Percentiles rank a stretch among this genome's conserved stretches.
Conservation (phyloP, 129 eudicot species). For the Flaveria robusta region DNA sequence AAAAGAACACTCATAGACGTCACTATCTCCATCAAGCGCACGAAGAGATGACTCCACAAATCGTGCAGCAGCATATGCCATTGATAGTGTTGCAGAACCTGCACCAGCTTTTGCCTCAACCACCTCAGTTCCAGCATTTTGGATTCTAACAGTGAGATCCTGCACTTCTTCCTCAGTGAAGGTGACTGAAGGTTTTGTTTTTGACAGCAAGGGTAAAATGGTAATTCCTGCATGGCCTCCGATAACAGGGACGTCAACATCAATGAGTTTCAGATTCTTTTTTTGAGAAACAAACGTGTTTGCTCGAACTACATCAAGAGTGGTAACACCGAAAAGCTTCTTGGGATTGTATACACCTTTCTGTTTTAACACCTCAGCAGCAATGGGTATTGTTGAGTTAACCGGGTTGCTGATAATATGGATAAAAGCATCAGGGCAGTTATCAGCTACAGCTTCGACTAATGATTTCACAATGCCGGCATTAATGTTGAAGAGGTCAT, state of each 20-base stretch:
- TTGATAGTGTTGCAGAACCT: slow-evolving; percentile 86
- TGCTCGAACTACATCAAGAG: slow-evolving; percentile 86
- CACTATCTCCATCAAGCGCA: slow-evolving; percentile 85
- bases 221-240: slow-evolving; percentile 96
- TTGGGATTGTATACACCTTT: slow-evolving; percentile 77
- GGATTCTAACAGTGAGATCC: slow-evolving; percentile 79
- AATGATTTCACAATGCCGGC: slow-evolving; percentile 72
- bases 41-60: slow-evolving; percentile 85
- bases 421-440: slow-evolving; percentile 79
- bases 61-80: slow-evolving; percentile 93
- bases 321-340: slow-evolving; percentile 84
- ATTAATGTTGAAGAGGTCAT: slow-evolving; percentile 82
- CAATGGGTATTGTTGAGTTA: slow-evolving; percentile 83
- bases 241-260: slow-evolving; percentile 81
- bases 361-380: slow-evolving; percentile 77
- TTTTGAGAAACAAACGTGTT: slow-evolving; percentile 82
- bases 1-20: slow-evolving; percentile 77
- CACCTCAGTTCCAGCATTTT: slow-evolving; percentile 87
- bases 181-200: slow-evolving; percentile 66
- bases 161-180: slow-evolving; percentile 71
- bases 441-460: slow-evolving; percentile 76
- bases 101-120: slow-evolving; percentile 95
- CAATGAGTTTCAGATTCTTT: slow-evolving; percentile 75
- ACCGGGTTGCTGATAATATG: slow-evolving; percentile 88
- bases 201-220: slow-evolving; percentile 73